Conservation (phyloP, 768 basidiomycete genomes). For the Termitomyces sp. region DNA sequence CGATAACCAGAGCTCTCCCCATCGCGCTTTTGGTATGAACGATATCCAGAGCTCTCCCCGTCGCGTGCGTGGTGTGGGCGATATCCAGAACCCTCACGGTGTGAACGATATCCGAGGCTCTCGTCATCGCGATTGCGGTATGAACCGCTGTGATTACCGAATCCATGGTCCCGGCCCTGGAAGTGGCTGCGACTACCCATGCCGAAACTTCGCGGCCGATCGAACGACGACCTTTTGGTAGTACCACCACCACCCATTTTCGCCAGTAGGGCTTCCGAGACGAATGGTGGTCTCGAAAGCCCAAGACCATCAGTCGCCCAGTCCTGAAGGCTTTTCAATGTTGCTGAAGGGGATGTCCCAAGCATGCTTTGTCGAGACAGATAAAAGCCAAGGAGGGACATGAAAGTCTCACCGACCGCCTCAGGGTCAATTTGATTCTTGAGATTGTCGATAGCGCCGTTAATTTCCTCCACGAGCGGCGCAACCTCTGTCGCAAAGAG, state of each 20-base stretch:
- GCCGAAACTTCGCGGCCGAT: neutral
- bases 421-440: constrained; percentile 35
- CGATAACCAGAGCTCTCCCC: neutral
- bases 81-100: neutral
- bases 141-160: neutral
- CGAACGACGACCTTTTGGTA: neutral
- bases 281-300: constrained; percentile 41
- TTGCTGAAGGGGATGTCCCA: constrained; percentile 31
- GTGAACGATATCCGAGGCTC: neutral
- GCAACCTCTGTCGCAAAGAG: constrained; percentile 13
- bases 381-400: constrained; percentile 71
- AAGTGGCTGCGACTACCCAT: neutral
- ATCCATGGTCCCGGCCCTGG: neutral
- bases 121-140: neutral
- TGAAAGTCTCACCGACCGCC: constrained; percentile 55
- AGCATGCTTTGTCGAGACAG: constrained; percentile 43
- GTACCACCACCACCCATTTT: neutral
- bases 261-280: constrained; percentile 42
- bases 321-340: constrained; percentile 52
- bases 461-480: constrained; percentile 21
- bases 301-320: constrained; percentile 60
- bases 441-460: constrained; percentile 23
- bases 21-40: neutral
- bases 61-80: neutral
- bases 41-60: neutral